Percentiles rank a stretch among this genome's conserved stretches.
Evolutionary conservation across 768 basidiomycete species (phyloP).

Genomic region (Trametes punicea): DNA sequence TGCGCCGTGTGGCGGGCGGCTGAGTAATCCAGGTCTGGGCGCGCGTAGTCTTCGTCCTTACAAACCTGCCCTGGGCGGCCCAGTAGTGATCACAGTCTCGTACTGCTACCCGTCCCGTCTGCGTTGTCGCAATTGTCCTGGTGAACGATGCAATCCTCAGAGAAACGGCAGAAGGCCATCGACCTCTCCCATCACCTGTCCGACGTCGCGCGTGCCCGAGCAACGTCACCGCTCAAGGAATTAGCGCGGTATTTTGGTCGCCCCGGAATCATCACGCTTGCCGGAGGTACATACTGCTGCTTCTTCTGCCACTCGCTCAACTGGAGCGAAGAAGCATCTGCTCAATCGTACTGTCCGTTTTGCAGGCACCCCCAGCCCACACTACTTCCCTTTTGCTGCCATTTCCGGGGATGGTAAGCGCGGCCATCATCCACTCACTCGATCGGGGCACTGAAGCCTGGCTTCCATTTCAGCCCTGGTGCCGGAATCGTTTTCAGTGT

Average conservation of each 20-base stretch:
- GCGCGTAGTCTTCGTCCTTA: too few relatives aligned
- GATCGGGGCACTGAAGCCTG: not conserved
- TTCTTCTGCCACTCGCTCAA: not conserved
- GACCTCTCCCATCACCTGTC: constrained; percentile 76
- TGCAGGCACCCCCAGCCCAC: constrained; percentile 61
- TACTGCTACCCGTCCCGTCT: not conserved
- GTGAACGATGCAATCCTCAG: constrained; percentile 20
- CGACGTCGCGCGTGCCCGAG: constrained; percentile 45
- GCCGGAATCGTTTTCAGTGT: constrained; percentile 47
- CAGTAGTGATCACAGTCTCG: too few relatives aligned
- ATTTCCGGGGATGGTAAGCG: constrained; percentile 47
- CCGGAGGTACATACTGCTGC: constrained; percentile 54
- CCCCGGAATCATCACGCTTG: constrained; percentile 55
- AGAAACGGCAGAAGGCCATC: constrained; percentile 45
- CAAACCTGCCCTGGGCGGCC: too few relatives aligned
- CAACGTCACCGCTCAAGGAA: constrained; percentile 59
- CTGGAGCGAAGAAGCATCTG: not conserved
- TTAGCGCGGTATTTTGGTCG: constrained; percentile 55
- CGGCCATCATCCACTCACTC: not conserved
- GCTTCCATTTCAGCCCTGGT: constrained; percentile 33
- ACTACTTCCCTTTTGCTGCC: constrained; percentile 67
- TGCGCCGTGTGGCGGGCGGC: not conserved
- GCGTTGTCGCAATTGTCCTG: constrained; percentile 6
- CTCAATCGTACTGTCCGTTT: not conserved
- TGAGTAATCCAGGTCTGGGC: constrained; percentile 3